These are phyloP conservation scores for Lophiotrema nucula DNA, from an alignment of 495 filamentous ascomycete species.

Conservation along the genomic window DNA sequence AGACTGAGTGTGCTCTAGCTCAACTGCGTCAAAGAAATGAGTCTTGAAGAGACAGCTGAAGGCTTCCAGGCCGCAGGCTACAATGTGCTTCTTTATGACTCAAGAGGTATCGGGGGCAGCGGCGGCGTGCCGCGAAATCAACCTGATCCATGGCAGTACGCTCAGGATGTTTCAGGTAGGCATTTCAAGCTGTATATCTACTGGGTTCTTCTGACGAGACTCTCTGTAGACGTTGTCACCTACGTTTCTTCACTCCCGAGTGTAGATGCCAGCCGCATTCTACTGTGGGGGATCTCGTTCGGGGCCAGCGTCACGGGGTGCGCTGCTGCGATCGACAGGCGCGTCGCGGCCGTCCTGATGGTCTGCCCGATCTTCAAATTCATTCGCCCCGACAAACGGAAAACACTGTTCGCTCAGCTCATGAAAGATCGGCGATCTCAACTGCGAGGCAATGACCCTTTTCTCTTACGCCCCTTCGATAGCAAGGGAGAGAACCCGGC, in stretches of 20 bases:
- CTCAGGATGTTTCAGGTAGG: too few relatives aligned
- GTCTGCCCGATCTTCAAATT: neutral
- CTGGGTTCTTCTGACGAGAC: neutral
- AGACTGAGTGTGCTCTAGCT: too few relatives aligned
- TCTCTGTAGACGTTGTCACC: too few relatives aligned
- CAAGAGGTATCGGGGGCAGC: neutral
- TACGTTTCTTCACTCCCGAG: too few relatives aligned
- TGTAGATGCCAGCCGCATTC: too few relatives aligned
- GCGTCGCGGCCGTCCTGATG: neutral
- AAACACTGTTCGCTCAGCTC: neutral
- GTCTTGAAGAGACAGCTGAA: neutral
- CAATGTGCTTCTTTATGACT: slow-evolving; percentile 2
- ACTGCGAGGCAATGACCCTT: neutral
- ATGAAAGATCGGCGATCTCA: slow-evolving; percentile 5
- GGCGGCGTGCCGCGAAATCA: slow-evolving; percentile 11
- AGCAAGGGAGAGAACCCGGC: neutral
- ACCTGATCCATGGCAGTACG: neutral
- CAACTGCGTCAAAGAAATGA: neutral
- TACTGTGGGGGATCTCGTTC: neutral
- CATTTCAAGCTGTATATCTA: too few relatives aligned
- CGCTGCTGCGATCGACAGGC: neutral
- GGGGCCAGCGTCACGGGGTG: neutral
- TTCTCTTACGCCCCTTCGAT: neutral
- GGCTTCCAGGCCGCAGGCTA: neutral
- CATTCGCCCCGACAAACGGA: neutral